A percentile compares a stretch with the other conserved stretches of the same genome.
Conservation (phyloP, 2,329 filamentous ascomycete genomes). For the Xylaria sp. region DNA sequence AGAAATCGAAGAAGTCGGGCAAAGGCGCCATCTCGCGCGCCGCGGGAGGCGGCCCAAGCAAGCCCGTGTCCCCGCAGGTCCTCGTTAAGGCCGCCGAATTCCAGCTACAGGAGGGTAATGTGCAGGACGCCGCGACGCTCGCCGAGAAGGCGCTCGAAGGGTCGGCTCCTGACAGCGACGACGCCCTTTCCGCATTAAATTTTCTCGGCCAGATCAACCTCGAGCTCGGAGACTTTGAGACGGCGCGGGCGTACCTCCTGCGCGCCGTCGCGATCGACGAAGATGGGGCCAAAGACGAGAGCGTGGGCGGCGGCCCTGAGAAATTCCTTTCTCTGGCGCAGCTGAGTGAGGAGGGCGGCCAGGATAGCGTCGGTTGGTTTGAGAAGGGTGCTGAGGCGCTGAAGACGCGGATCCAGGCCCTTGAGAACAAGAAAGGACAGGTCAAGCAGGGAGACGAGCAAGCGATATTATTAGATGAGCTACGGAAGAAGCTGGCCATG, state of each 20-base stretch:
- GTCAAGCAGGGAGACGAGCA: constrained; percentile 46
- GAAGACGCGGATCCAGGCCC: constrained; percentile 73
- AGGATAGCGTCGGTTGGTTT: constrained; percentile 74
- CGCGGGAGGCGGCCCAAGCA: constrained; percentile 35
- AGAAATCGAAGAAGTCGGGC: constrained; percentile 48
- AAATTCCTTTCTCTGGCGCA: constrained; percentile 97
- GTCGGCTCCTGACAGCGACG: constrained; percentile 52
- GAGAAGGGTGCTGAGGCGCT: constrained; percentile 78
- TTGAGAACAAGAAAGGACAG: constrained; percentile 60
- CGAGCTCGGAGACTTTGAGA: constrained; percentile 82
- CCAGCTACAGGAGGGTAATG: constrained; percentile 49
- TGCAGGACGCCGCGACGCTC: constrained; percentile 46
- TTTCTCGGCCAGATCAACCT: constrained; percentile 84
- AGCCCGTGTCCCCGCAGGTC: constrained; percentile 47
- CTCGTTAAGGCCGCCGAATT: constrained; percentile 50
- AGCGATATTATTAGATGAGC: constrained; percentile 66
- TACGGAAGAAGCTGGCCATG: constrained; percentile 84
- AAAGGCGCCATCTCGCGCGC: constrained; percentile 45
- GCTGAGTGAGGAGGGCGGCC: constrained; percentile 77
- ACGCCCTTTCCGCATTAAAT: constrained; percentile 74
- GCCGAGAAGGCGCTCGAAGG: constrained; percentile 48
- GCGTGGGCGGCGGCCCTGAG: constrained; percentile 83
- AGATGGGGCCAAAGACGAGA: constrained; percentile 76
- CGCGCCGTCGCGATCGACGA: constrained; percentile 80
- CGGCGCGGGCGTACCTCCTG: constrained; percentile 77